Evolutionary conservation across 345 rosid species (phyloP).

Genomic region (Salix purpurea): DNA sequence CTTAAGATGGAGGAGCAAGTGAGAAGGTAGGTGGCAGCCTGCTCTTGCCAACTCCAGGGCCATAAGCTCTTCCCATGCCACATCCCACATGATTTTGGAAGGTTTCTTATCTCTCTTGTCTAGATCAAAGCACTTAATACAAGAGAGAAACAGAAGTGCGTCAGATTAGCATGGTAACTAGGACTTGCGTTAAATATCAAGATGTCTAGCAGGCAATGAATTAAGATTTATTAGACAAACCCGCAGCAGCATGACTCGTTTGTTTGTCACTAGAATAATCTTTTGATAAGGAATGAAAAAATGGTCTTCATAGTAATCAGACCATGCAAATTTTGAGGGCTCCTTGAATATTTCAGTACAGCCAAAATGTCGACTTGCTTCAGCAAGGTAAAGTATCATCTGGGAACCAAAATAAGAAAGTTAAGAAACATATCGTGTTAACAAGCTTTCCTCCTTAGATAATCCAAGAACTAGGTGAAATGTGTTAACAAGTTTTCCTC

Average conservation of each 20-base stretch:
- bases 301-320: conserved; percentile 84
- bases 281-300: conserved; percentile 72
- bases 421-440: neutral
- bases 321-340: conserved; percentile 86
- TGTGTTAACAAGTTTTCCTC: neutral
- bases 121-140: conserved; percentile 54
- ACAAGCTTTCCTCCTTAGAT: neutral
- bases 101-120: conserved; percentile 89
- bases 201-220: neutral
- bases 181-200: neutral
- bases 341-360: conserved; percentile 89
- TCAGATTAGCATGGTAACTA: neutral
- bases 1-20: conserved; percentile 84
- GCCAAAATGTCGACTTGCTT: conserved; percentile 85
- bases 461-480: conserved; percentile 7
- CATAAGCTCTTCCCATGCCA: conserved; percentile 91
- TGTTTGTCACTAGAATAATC: conserved; percentile 78
- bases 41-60: conserved; percentile 96
- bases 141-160: conserved; percentile 6
- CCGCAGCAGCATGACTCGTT: conserved; percentile 84
- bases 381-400: conserved; percentile 90
- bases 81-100: conserved; percentile 94
- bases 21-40: conserved; percentile 69
- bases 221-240: conserved; percentile 22
- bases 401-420: conserved; percentile 33